phyloP scores from a whole-genome alignment of 2,329 filamentous ascomycete species.

The Harringtonia aguacate region DNA sequence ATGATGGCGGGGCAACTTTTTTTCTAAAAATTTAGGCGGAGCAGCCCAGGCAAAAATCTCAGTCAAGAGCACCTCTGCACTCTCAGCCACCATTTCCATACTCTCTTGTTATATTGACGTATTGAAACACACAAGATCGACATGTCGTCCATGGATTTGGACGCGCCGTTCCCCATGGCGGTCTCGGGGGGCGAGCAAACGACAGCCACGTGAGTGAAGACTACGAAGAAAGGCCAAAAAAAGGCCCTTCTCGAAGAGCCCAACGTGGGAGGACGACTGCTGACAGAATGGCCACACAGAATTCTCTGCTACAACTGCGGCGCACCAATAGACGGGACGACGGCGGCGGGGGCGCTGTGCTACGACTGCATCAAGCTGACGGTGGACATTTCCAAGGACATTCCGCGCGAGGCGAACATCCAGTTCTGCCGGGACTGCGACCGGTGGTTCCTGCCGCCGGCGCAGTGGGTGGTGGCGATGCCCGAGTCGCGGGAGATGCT shows the following conservation, averaged over 20 bases:
- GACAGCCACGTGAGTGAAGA: slow-evolving; percentile 19
- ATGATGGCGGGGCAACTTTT: slow-evolving; percentile 10
- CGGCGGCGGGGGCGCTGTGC: slow-evolving; percentile 76
- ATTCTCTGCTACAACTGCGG: slow-evolving; percentile 98
- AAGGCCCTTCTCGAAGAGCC: no score
- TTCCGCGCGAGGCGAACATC: slow-evolving; percentile 80
- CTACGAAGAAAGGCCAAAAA: not conserved
- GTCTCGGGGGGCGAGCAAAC: slow-evolving; percentile 15
- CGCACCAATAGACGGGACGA: slow-evolving; percentile 86
- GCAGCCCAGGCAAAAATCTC: no score
- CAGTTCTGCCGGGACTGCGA: slow-evolving; percentile 94
- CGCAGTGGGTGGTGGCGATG: slow-evolving; percentile 72
- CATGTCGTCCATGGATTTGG: slow-evolving; percentile 20
- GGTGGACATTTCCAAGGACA: slow-evolving; percentile 82
- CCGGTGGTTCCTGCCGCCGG: slow-evolving; percentile 80
- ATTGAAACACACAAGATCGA: not conserved
- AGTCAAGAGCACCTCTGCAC: no score
- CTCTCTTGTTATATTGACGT: not conserved
- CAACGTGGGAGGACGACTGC: no score
- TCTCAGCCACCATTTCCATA: no score
- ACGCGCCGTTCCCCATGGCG: slow-evolving; percentile 19
- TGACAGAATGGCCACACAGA: slow-evolving; percentile 25
- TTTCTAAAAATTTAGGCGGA: slow-evolving; percentile 1
- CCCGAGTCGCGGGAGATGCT: slow-evolving; percentile 88
- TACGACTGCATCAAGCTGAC: slow-evolving; percentile 94